Conservation (phyloP, 148 eudicot species). For the Tetragonia tetragonoides region DNA sequence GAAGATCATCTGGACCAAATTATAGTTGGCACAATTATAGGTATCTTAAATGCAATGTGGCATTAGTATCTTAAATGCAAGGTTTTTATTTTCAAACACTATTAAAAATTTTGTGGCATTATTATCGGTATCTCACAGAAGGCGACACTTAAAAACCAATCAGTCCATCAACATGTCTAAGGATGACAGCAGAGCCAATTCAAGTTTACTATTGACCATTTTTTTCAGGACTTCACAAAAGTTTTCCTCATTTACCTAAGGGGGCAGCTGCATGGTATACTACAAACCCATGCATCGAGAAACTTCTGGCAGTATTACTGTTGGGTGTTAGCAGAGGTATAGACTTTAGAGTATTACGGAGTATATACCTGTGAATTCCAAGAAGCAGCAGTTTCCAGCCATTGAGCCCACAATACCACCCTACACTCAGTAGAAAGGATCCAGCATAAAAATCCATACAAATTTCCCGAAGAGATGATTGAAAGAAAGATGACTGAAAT, state of each 20-base stretch:
- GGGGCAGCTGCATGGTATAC: neutral
- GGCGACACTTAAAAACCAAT: too few species aligned
- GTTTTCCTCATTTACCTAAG: neutral
- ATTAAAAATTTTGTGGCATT: too few species aligned
- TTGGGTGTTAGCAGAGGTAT: neutral
- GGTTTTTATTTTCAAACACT: too few species aligned
- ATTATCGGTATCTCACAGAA: too few species aligned
- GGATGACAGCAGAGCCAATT: neutral
- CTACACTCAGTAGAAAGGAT: constrained; percentile 33
- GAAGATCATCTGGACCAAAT: neutral
- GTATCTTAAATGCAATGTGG: too few species aligned
- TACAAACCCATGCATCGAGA: neutral
- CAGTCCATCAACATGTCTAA: too few species aligned
- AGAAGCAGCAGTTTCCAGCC: constrained; percentile 67
- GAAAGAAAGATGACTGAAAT: constrained; percentile 1
- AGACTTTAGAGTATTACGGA: neutral
- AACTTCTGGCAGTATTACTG: neutral
- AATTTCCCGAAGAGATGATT: neutral
- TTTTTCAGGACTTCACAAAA: neutral
- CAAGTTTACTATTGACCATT: neutral
- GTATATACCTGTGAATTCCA: constrained; percentile 53
- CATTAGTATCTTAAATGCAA: too few species aligned
- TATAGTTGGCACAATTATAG: too few species aligned
- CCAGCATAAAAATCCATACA: neutral
- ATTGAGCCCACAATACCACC: constrained; percentile 70